Conservation (phyloP, 306 rosid species). For the Quercus engelmannii region DNA sequence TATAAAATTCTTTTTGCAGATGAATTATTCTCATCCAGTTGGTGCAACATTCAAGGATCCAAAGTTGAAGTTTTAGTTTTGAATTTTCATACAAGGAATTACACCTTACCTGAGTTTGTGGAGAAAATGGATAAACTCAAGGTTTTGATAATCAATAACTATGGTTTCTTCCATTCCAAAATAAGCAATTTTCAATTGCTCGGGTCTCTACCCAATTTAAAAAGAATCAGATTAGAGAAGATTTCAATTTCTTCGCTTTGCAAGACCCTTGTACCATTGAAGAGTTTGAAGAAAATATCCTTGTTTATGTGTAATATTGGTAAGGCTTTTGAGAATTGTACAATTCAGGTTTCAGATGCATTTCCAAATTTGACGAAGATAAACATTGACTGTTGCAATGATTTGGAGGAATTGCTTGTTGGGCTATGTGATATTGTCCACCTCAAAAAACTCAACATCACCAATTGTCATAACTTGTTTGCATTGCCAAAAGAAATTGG, state of each 20-base stretch:
- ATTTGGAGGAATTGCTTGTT: constrained; percentile 41
- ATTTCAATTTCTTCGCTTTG: constrained; percentile 37
- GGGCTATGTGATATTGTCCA: constrained; percentile 27
- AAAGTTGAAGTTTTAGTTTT: constrained; percentile 54
- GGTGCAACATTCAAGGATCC: constrained; percentile 44
- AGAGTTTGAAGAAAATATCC: constrained; percentile 48
- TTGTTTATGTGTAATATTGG: constrained; percentile 55
- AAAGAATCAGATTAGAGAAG: constrained; percentile 34
- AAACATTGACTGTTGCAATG: constrained; percentile 52
- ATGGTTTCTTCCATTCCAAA: constrained; percentile 31
- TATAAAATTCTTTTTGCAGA: constrained; percentile 42
- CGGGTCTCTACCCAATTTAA: neutral
- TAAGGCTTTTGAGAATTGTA: constrained; percentile 29
- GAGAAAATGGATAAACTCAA: constrained; percentile 47
- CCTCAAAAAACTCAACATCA: constrained; percentile 48
- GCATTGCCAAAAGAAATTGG: constrained; percentile 47
- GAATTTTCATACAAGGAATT: constrained; percentile 33
- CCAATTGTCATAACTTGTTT: constrained; percentile 53
- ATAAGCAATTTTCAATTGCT: constrained; percentile 36
- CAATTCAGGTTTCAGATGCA: constrained; percentile 27
- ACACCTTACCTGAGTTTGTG: constrained; percentile 41
- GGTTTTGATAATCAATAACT: constrained; percentile 45
- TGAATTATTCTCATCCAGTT: constrained; percentile 35
- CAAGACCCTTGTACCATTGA: constrained; percentile 17
- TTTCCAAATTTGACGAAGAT: constrained; percentile 53